Base-by-base conservation (phyloP, 192 early-diverging fungal genomes). In the Podila clonocystis region DNA sequence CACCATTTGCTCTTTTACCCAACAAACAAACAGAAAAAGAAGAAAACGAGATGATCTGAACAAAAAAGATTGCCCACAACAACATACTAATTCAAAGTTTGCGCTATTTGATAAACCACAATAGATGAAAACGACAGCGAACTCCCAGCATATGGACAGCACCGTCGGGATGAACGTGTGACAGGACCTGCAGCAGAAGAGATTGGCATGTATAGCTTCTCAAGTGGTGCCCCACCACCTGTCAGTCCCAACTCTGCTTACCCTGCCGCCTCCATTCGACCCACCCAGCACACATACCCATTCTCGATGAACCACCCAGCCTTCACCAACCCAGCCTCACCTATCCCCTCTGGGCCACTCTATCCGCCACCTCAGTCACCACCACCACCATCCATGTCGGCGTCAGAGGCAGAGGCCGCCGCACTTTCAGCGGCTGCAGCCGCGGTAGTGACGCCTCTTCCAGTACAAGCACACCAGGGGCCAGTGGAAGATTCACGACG, bases 171-270 rank as follows among this genome's bases (percentile, higher is more conserved):
- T 29, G 70, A 72, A 29, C 33, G 70, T 12, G 22, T 79, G 4
- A 38, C 55, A 33, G 76, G 76, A 68, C 70, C 65, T 30, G 70
- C 65, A 24, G 45, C 76, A 50, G 76, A 79, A 28, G 76, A 79
- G 26, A 79, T 79, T 50, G 70, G 76, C 38, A 79, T 79, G 76
- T 79, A 79, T 33, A 50, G 62, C 15, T 79, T 72, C 55, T 9
- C 65, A 26, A 69, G 22, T 63, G 69, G n/a, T 9, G 19, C 50
- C 26, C 64, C 29, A 28, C 29, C 58, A n/a, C 66, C 52, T n/a
- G 28, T 58, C 0, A 17, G 48, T 3, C 19, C 68, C 17, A 45
- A 58, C 41, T 4, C 41, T 36, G 34, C 34, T 28, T 60, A 31
- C 9, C 68, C 59, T 19, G 24, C 28, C 36, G 50, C 34, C 57